Evolutionary conservation across 331 rosid genomes (phyloP).

Genomic region (Malus hybrid): DNA sequence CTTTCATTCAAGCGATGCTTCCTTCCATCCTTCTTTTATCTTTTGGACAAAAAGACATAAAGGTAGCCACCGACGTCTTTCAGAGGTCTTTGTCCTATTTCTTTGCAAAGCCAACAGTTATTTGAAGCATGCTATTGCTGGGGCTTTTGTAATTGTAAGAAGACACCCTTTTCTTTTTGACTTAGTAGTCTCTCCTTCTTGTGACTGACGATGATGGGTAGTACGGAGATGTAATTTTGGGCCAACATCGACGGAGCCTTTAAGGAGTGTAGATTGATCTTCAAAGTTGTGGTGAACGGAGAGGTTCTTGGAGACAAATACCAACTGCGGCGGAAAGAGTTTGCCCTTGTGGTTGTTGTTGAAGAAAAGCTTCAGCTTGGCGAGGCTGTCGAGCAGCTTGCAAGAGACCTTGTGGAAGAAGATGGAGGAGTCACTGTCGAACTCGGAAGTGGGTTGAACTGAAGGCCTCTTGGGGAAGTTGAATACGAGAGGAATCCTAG

Average conservation of each 20-base stretch:
- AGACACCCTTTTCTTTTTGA: too few relatives aligned
- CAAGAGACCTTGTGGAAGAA: slow-evolving; percentile 79
- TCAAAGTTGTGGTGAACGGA: slow-evolving; percentile 58
- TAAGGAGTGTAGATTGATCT: slow-evolving; percentile 58
- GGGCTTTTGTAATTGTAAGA: too few relatives aligned
- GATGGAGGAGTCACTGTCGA: slow-evolving; percentile 69
- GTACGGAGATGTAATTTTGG: slow-evolving; percentile 52
- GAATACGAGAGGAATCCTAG: neutral
- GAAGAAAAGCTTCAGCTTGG: slow-evolving; percentile 71
- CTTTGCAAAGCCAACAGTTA: too few relatives aligned
- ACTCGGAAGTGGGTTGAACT: slow-evolving; percentile 67
- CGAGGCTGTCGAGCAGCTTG: slow-evolving; percentile 63
- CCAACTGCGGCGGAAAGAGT: slow-evolving; percentile 48
- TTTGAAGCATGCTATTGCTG: too few relatives aligned
- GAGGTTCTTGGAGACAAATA: slow-evolving; percentile 56
- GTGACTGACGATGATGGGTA: slow-evolving; percentile 32
- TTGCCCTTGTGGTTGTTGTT: slow-evolving; percentile 49
- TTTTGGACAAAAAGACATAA: too few relatives aligned
- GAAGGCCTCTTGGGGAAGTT: slow-evolving; percentile 50
- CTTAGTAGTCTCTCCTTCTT: too few relatives aligned
- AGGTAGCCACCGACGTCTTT: too few relatives aligned
- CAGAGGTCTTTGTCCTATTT: too few relatives aligned
- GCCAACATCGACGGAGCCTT: slow-evolving; percentile 51
- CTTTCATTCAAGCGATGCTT: too few relatives aligned
- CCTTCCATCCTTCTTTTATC: too few relatives aligned